These are phyloP conservation scores for Lathyrus sativus DNA, from an alignment of 306 rosid genomes.

Conservation along the genomic window DNA sequence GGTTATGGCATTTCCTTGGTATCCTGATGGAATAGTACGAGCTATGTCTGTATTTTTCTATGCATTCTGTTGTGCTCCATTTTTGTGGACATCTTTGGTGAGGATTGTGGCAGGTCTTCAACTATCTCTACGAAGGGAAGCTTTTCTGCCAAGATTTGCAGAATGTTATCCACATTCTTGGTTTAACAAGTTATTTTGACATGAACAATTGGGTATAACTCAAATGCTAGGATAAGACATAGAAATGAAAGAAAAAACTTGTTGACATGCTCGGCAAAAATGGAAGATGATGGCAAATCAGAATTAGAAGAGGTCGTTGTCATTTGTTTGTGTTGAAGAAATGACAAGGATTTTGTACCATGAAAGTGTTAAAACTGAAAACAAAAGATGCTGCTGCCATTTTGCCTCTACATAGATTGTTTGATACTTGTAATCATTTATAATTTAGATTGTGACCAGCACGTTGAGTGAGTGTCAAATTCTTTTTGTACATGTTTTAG, in stretches of 20 bases:
- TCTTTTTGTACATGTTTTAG: no score
- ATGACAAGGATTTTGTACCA: slow-evolving; percentile 22
- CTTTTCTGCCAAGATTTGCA: slow-evolving; percentile 60
- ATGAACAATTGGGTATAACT: slow-evolving; percentile 3
- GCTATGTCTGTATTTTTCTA: slow-evolving; percentile 66
- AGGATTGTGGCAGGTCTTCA: slow-evolving; percentile 62
- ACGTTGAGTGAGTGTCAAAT: no score
- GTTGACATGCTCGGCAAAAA: not conserved
- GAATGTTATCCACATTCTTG: slow-evolving; percentile 54
- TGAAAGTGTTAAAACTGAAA: not conserved
- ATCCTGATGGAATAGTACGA: slow-evolving; percentile 68
- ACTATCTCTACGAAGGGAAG: slow-evolving; percentile 65
- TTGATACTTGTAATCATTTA: no score
- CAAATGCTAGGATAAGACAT: not conserved
- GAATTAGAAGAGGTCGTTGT: not conserved
- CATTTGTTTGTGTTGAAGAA: slow-evolving; percentile 6
- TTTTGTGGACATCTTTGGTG: slow-evolving; percentile 58
- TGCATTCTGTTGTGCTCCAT: slow-evolving; percentile 71
- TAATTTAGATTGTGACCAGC: no score
- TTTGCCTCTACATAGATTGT: not conserved
- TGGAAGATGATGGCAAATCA: not conserved
- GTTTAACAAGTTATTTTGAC: slow-evolving; percentile 60
- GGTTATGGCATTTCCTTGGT: slow-evolving; percentile 87
- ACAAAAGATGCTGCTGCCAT: not conserved
- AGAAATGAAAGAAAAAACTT: not conserved